Evolutionary conservation across 2,329 filamentous ascomycete species (phyloP).

Genomic region (Curvularia verruculosa): DNA sequence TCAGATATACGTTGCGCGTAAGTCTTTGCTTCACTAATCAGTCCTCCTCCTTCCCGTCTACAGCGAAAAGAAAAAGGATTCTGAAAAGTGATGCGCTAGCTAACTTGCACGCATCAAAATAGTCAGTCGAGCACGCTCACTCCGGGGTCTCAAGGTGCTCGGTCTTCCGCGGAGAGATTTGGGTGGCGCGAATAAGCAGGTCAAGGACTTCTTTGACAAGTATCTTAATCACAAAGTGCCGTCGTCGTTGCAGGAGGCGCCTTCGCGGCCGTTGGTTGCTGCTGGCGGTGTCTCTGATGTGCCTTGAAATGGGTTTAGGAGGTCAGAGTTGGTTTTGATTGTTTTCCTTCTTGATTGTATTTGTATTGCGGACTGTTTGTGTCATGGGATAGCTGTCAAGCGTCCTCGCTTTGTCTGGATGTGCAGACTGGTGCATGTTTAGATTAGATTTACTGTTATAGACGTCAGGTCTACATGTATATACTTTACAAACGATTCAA

Average conservation of each 20-base stretch:
- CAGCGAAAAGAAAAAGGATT: background rate
- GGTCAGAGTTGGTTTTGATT: too few species aligned
- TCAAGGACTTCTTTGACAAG: conserved; percentile 39
- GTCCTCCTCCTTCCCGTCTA: too few species aligned
- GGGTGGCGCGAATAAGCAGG: conserved; percentile 40
- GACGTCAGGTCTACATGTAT: too few species aligned
- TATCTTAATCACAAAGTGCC: background rate
- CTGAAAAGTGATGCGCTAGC: too few species aligned
- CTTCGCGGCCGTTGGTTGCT: background rate
- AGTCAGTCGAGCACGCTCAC: conserved; percentile 61
- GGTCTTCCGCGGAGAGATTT: conserved; percentile 34
- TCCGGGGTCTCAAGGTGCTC: conserved; percentile 57
- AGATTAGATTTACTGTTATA: too few species aligned
- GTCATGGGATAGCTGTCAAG: too few species aligned
- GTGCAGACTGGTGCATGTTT: too few species aligned
- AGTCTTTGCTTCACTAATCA: conserved; percentile 9
- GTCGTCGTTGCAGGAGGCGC: background rate
- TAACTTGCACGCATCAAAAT: conserved; percentile 4
- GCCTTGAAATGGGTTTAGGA: too few species aligned
- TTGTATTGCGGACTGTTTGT: too few species aligned
- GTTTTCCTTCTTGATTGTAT: background rate
- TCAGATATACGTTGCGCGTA: conserved; percentile 66
- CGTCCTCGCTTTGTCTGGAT: too few species aligned
- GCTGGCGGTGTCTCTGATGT: too few species aligned
- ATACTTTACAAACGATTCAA: too few species aligned